Base-by-base conservation (phyloP, 805 yeast species). In the Diddensiella santjacobensis region DNA sequence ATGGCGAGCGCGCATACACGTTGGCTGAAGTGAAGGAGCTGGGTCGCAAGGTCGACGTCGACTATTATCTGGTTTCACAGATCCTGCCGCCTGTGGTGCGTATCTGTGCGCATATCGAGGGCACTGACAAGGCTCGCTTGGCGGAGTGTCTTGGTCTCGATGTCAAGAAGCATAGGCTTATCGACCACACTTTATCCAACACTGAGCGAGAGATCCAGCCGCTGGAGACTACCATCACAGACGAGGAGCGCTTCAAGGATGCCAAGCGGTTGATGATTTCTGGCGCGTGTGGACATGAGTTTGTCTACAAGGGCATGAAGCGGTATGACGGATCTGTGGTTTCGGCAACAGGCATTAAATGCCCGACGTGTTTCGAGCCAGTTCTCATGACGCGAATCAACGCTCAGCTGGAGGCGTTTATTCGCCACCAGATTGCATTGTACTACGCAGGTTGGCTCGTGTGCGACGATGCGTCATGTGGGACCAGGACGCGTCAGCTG, bases 31-130 rank as follows among this genome's bases (percentile, higher is more conserved):
- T 89, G 4, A 51, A 44, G 29, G 66, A 71, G 33, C 70, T 73
- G 5, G 67, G 68, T 2, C 75, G 83, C 51, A 71, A 66, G 51
- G 88, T 93, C 1, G 99, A 93, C 66, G 75, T 86, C 1, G 74
- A 71, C 35, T 90, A 78, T 62, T 93, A 93, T 64, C 71, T 91
- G 57, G 93, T 83, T 55, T 86, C 88, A 64, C 99, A 93, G 67
- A 77, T 93, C 6, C 80, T 85, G 59, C 89, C 95, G 1, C 97
- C 97, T 2, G 81, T 93, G 6, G 95, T 87, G 62, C 80, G 99
- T 67, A 72, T 93, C 45, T 71, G 91, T 37, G 95, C 84, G 56
- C 78, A 84, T 52, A 81, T 93, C 46, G 95, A 88, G 55, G 96
- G 98, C 37, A 77, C 85, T 53, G 97, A 91, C 61, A 73, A 81